These are phyloP conservation scores for Polysphondylium violaceum DNA, from an alignment of 78 protist species.

Conservation along the genomic window DNA sequence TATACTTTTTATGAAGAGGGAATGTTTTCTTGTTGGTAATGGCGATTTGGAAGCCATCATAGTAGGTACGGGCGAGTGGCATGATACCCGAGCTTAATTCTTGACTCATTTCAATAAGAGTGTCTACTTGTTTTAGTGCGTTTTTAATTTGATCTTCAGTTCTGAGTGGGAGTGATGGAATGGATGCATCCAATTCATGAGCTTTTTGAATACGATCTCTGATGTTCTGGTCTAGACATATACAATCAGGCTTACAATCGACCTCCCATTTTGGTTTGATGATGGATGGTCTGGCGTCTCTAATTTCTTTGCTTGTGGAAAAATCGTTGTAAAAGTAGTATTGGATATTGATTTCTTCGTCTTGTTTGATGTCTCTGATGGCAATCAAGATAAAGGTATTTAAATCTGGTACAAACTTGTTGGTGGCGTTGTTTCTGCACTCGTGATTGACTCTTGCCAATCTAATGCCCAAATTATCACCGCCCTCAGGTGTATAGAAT, in stretches of 20 bases:
- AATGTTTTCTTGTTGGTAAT: constrained; percentile 14
- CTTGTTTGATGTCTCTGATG: constrained; percentile 22
- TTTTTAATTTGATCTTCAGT: constrained; percentile 7
- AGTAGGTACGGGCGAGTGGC: constrained; percentile 35
- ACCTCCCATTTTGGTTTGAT: constrained; percentile 32
- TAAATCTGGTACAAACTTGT: constrained; percentile 28
- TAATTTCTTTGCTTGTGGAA: constrained; percentile 6
- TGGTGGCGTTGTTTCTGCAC: constrained; percentile 48
- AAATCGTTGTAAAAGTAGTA: constrained; percentile 58
- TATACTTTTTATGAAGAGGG: constrained; percentile 38
- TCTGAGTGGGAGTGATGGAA: not conserved
- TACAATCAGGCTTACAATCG: not conserved
- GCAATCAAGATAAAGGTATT: constrained; percentile 25
- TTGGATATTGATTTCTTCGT: constrained; percentile 36
- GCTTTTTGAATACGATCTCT: constrained; percentile 28
- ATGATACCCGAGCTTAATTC: constrained; percentile 10
- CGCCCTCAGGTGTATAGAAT: constrained; percentile 33
- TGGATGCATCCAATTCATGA: constrained; percentile 28
- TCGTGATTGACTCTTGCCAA: constrained; percentile 54
- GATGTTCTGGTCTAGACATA: not conserved
- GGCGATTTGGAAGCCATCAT: constrained; percentile 49
- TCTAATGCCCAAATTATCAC: constrained; percentile 43
- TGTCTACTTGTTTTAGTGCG: constrained; percentile 6
- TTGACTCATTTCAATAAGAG: not conserved
- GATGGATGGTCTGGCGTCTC: constrained; percentile 11